phyloP scores from a whole-genome alignment of 1,139 yeast genomes.

The Fermentozyma sake region DNA sequence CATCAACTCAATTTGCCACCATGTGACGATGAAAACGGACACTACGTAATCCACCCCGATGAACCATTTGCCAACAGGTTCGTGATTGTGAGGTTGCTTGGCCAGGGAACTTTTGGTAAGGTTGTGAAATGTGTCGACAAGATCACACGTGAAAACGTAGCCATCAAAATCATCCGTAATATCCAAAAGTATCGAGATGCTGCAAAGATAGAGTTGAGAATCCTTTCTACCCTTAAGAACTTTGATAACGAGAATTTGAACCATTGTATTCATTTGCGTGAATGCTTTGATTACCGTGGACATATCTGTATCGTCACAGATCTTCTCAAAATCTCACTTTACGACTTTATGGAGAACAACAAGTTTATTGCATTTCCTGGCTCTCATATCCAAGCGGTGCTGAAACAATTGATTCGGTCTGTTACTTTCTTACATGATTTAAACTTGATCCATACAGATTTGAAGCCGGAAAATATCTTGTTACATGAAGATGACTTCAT shows the following conservation, averaged over 20 bases:
- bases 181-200: constrained; percentile 81
- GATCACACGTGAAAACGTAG: constrained; percentile 61
- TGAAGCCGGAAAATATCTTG: constrained; percentile 90
- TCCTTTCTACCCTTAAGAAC: constrained; percentile 74
- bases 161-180: constrained; percentile 84
- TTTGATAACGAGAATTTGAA: constrained; percentile 66
- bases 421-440: constrained; percentile 88
- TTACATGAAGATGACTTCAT: constrained; percentile 55
- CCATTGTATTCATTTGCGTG: constrained; percentile 76
- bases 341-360: constrained; percentile 81
- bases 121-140: constrained; percentile 73
- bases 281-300: constrained; percentile 88
- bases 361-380: constrained; percentile 74
- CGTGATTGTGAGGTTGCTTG: constrained; percentile 63
- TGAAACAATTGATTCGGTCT: constrained; percentile 78
- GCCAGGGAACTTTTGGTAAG: constrained; percentile 98
- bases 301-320: constrained; percentile 95
- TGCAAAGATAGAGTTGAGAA: constrained; percentile 75
- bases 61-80: constrained; percentile 65
- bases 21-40: constrained; percentile 79
- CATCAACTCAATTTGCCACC: constrained; percentile 38
- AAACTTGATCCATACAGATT: constrained; percentile 88
- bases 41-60: constrained; percentile 62
- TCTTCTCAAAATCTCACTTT: constrained; percentile 75
- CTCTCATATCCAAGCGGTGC: constrained; percentile 82